Evolutionary conservation across 805 yeast species (phyloP).

Genomic region (Starmerella sirachaensis): DNA sequence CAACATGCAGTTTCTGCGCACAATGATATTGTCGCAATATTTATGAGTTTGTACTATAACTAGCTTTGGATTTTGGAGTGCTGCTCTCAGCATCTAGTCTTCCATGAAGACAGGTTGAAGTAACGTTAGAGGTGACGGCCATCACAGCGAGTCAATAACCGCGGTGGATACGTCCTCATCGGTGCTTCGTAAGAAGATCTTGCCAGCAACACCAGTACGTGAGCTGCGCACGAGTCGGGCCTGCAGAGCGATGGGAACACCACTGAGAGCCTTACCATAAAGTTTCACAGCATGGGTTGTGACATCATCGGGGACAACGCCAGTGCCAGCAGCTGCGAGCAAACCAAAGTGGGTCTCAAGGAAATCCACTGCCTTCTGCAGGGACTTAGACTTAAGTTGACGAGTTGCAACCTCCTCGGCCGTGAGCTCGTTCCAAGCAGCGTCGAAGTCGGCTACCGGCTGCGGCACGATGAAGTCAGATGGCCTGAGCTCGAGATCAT

Average conservation of each 20-base stretch:
- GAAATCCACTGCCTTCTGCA: conserved; percentile 47
- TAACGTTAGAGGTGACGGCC: too few species aligned
- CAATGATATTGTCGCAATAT: too few species aligned
- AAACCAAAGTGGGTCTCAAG: conserved; percentile 45
- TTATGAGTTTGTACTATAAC: too few species aligned
- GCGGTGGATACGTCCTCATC: conserved; percentile 36
- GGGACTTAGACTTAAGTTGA: conserved; percentile 39
- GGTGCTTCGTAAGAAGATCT: conserved; percentile 34
- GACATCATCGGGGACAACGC: conserved; percentile 41
- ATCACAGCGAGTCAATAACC: conserved; percentile 36
- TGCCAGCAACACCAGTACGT: conserved; percentile 36
- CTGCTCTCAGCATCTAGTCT: too few species aligned
- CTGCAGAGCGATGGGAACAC: conserved; percentile 35
- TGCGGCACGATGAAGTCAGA: conserved; percentile 78
- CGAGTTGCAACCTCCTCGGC: conserved; percentile 53
- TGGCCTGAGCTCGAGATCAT: conserved; percentile 56
- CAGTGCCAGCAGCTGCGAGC: conserved; percentile 65
- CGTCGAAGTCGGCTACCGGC: conserved; percentile 45
- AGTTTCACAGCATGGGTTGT: conserved; percentile 63
- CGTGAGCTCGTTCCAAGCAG: conserved; percentile 35
- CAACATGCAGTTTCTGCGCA: too few species aligned
- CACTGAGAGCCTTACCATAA: conserved; percentile 31
- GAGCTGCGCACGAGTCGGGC: conserved; percentile 36
- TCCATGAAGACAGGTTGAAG: too few species aligned
- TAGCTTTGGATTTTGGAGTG: too few species aligned